Conservation (phyloP, 2,329 filamentous ascomycete genomes). For the Cordyceps farinosa region DNA sequence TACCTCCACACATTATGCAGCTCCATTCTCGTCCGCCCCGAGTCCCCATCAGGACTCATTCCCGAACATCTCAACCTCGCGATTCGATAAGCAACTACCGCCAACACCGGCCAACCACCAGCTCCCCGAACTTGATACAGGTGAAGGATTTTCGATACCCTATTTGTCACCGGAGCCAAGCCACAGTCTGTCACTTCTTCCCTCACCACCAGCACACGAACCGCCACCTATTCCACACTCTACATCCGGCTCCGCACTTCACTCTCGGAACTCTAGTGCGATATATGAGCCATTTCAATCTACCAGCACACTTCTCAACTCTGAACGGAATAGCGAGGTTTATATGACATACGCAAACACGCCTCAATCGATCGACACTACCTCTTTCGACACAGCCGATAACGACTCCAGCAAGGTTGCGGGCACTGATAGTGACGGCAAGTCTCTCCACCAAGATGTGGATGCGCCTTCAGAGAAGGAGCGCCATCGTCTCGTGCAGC, state of each 20-base stretch:
- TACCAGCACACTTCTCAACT: slow-evolving; percentile 41
- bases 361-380: slow-evolving; percentile 44
- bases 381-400: slow-evolving; percentile 43
- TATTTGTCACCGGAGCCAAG: slow-evolving; percentile 38
- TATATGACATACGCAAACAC: slow-evolving; percentile 41
- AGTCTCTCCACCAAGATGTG: slow-evolving; percentile 35
- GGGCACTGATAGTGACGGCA: slow-evolving; percentile 35
- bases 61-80: not conserved
- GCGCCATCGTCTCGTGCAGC: slow-evolving; percentile 70
- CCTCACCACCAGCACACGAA: slow-evolving; percentile 48
- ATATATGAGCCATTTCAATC: slow-evolving; percentile 38
- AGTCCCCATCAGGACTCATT: slow-evolving; percentile 10
- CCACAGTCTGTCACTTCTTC: slow-evolving; percentile 30
- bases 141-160: slow-evolving; percentile 47
- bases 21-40: not conserved
- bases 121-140: slow-evolving; percentile 50
- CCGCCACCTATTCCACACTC: slow-evolving; percentile 48
- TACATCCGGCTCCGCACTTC: slow-evolving; percentile 32
- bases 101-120: slow-evolving; percentile 34
- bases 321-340: slow-evolving; percentile 45
- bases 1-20: not conserved
- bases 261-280: slow-evolving; percentile 41
- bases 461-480: slow-evolving; percentile 49
- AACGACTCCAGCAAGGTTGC: slow-evolving; percentile 36
- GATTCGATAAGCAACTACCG: slow-evolving; percentile 26